Conservation (phyloP, 352 stramenopile species). For the Lagenidium sp. region DNA sequence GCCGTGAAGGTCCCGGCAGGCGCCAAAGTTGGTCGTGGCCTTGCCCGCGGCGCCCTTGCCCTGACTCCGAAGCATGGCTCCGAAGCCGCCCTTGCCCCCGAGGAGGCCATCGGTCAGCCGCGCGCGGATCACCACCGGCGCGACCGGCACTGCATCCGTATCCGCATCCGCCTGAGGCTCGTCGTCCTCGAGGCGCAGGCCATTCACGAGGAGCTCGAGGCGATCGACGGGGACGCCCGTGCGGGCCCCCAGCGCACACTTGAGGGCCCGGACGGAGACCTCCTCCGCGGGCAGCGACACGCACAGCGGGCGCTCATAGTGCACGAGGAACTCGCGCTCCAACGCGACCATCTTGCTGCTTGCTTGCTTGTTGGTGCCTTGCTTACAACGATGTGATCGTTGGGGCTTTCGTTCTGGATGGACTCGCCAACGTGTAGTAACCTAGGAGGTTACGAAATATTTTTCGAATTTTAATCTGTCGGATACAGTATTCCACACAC, state of each 20-base stretch:
- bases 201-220: conserved; percentile 58
- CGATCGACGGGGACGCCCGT: conserved; percentile 31
- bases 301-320: conserved; percentile 71
- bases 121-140: conserved; percentile 52
- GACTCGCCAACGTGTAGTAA: no score
- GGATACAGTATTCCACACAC: no score
- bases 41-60: conserved; percentile 66
- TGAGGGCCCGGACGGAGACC: conserved; percentile 31
- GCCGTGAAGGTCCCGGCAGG: conserved; percentile 72
- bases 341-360: conserved; percentile 24
- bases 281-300: conserved; percentile 35
- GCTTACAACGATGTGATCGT: no score
- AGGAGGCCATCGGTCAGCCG: conserved; percentile 52
- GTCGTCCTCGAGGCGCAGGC: conserved; percentile 31
- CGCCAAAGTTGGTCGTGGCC: conserved; percentile 67
- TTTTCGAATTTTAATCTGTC: no score
- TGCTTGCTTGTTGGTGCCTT: no score
- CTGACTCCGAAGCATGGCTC: conserved; percentile 74
- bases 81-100: conserved; percentile 79
- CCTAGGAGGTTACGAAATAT: no score
- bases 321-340: conserved; percentile 66
- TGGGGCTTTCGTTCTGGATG: no score
- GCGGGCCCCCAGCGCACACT: conserved; percentile 27
- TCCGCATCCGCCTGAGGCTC: no score
- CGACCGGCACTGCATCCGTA: conserved; percentile 28